Evolutionary conservation across 371 early-diverging fungal genomes (phyloP), one percentile per base, ranked within the genome.

Genomic region (Mucor velutinosus): DNA sequence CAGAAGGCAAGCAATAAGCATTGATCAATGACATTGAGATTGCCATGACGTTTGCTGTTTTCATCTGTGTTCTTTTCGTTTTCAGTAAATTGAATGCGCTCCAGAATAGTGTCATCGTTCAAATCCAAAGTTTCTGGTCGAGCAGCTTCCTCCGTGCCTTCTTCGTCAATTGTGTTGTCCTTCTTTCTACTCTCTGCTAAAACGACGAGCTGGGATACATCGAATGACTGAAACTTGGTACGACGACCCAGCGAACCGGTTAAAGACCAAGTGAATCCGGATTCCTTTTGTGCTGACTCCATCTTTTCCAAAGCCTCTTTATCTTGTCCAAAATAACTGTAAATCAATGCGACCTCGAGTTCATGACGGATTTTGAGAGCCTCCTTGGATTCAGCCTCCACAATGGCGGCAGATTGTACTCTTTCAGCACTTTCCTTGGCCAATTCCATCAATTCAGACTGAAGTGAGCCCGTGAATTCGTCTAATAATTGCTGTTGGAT

Each of bases 91-190:
- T 81, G 75, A 51, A 94, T 87, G 29, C 81, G 86, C 66, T 99
- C 98, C 68, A 99, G 76, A 30, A 99, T 62, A 0, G 94, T 93
- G 65, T 99, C 99, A 74, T 97, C 96, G 68, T 98, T 93, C 51
- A 95, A 79, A 45, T 78, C 88, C 56, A 98, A 63, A 17, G 84
- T 88, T 57, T 89, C 90, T 7, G 96, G 96, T 49, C 66, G 75
- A 57, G 49, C 66, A 49, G 66, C 76, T 35, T 70, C 75, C 23
- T 27, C 62, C 14, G 49, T 5, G 11, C 35, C 33, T 58, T 21
- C 69, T 27, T 29, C 72, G 19, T 55, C 69, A 43, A n/a, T n/a
- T n/a, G 43, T 10, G 23, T 21, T n/a, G 7, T 76, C 73, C 10
- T 83, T 70, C 14, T 74, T 62, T n/a, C 85, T 80, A 73, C 93